Conservation (phyloP, 208 protist species). For the Acanthamoeba lenticulata region DNA sequence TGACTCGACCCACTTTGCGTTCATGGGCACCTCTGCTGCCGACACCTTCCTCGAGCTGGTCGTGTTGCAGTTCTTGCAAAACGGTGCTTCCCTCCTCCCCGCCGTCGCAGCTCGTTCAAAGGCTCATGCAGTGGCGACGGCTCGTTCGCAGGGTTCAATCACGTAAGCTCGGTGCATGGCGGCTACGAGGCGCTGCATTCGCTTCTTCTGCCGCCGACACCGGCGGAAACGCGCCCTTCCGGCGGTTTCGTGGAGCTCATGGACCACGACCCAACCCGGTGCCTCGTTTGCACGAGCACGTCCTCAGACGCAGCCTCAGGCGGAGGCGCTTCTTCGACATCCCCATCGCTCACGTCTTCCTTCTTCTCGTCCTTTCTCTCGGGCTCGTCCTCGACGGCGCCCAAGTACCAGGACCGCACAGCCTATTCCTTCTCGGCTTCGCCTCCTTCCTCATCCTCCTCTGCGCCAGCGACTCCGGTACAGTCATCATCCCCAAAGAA, state of each 20-base stretch:
- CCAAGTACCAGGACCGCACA: neutral
- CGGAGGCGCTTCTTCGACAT: neutral
- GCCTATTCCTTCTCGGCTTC: neutral
- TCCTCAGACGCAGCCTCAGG: neutral
- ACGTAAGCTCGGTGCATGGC: neutral
- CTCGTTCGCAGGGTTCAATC: neutral
- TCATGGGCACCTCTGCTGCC: neutral
- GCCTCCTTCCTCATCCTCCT: neutral
- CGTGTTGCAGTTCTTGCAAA: constrained; percentile 24
- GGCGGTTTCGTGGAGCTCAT: neutral
- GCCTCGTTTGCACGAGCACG: neutral
- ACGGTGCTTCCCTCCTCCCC: neutral
- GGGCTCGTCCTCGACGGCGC: neutral
- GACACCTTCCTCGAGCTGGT: constrained; percentile 32
- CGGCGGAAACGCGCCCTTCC: neutral
- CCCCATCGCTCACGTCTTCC: neutral
- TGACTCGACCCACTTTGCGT: neutral
- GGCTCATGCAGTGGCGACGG: neutral
- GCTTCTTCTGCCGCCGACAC: neutral
- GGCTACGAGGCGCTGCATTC: constrained; percentile 34
- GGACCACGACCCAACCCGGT: neutral
- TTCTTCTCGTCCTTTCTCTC: neutral
- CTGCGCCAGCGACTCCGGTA: neutral
- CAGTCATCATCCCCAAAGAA: neutral
- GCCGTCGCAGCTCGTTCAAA: neutral